Evolutionary conservation across 2,329 filamentous ascomycete genomes (phyloP).

Genomic region (Cladophialophora immunda): DNA sequence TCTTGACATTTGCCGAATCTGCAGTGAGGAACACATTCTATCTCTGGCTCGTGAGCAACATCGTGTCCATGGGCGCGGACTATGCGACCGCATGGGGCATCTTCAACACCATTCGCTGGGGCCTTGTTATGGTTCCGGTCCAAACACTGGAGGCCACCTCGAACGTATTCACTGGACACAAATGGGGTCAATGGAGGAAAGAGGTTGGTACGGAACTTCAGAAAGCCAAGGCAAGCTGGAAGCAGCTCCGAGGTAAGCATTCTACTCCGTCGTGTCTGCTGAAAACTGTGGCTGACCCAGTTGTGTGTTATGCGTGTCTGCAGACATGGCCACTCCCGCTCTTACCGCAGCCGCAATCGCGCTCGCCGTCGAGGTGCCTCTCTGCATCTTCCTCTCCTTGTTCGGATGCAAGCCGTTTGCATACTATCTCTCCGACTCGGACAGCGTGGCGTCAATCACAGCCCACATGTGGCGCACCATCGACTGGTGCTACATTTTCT

Average conservation of each 20-base stretch:
- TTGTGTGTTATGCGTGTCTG: background rate
- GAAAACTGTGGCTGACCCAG: slow-evolving; percentile 7
- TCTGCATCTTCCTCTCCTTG: slow-evolving; percentile 69
- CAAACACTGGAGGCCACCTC: slow-evolving; percentile 72
- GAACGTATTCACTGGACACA: slow-evolving; percentile 71
- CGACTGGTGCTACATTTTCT: slow-evolving; percentile 75
- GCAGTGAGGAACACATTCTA: slow-evolving; percentile 74
- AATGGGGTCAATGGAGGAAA: slow-evolving; percentile 65
- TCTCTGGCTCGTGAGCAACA: slow-evolving; percentile 72
- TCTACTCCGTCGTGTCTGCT: background rate
- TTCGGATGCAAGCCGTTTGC: slow-evolving; percentile 69
- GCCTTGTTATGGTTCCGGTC: slow-evolving; percentile 76
- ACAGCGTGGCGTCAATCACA: slow-evolving; percentile 67
- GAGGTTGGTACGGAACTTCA: slow-evolving; percentile 43
- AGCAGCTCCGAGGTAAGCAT: slow-evolving; percentile 42
- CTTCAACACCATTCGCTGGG: slow-evolving; percentile 79
- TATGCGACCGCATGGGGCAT: slow-evolving; percentile 78
- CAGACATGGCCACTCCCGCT: slow-evolving; percentile 62
- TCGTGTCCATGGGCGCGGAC: slow-evolving; percentile 68
- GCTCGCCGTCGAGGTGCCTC: slow-evolving; percentile 66
- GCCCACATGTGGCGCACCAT: slow-evolving; percentile 72
- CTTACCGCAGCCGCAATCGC: slow-evolving; percentile 63
- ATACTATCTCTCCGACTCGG: slow-evolving; percentile 66
- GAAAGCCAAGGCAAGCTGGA: slow-evolving; percentile 44
- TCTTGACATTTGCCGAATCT: slow-evolving; percentile 70